Conservation (phyloP, 208 protist genomes). For the Crithidia expoeki region DNA sequence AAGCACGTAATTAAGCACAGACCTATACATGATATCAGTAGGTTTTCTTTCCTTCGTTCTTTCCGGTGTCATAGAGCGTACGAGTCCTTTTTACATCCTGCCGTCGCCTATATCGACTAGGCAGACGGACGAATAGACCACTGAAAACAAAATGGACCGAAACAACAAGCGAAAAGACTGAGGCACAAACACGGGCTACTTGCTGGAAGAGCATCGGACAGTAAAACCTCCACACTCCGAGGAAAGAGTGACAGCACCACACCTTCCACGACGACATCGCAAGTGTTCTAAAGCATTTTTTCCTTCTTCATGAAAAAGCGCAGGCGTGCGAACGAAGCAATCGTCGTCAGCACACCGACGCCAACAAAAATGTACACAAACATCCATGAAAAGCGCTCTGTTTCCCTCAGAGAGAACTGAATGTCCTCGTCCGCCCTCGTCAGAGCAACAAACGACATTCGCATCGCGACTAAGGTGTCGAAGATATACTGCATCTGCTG, state of each 20-base stretch:
- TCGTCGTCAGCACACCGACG: constrained; percentile 33
- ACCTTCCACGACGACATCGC: background rate
- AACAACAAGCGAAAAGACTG: too few relatives aligned
- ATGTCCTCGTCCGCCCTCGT: constrained; percentile 51
- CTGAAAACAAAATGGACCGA: too few relatives aligned
- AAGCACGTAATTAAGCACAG: too few relatives aligned
- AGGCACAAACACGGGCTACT: too few relatives aligned
- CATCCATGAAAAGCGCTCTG: constrained; percentile 51
- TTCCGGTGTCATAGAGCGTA: too few relatives aligned
- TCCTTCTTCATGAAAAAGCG: constrained; percentile 29
- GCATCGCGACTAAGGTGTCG: constrained; percentile 33
- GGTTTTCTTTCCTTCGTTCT: too few relatives aligned
- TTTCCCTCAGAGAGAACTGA: constrained; percentile 48
- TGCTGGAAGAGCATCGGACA: too few relatives aligned
- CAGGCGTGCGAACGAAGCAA: constrained; percentile 46
- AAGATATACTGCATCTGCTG: constrained; percentile 77
- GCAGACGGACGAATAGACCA: too few relatives aligned
- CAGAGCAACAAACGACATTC: constrained; percentile 30
- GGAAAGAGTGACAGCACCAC: background rate
- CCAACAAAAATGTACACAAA: constrained; percentile 54
- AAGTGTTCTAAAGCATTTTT: constrained; percentile 14
- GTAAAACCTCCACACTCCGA: too few relatives aligned
- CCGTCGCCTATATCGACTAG: too few relatives aligned
- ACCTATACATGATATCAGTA: too few relatives aligned
- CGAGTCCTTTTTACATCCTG: too few relatives aligned